Conservation (phyloP, 2,329 filamentous ascomycete genomes). For the Arthrobotrys pseudoclavata region DNA sequence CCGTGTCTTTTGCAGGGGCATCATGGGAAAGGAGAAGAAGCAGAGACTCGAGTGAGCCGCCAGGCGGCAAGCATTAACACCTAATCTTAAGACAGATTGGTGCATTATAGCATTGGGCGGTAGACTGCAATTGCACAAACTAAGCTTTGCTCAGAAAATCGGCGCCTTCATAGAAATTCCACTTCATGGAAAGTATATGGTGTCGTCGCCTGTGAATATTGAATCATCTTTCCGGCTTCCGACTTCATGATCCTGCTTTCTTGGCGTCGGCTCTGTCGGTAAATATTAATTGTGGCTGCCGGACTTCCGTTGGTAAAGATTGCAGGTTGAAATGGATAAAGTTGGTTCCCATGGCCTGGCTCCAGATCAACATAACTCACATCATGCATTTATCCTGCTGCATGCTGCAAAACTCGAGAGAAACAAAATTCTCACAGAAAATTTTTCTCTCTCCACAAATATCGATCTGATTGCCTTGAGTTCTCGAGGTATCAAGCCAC, state of each 20-base stretch:
- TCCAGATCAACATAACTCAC: slow-evolving; percentile 14
- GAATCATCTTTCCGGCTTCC: slow-evolving; percentile 2
- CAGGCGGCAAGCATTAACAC: slow-evolving; percentile 20
- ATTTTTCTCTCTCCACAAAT: slow-evolving; percentile 19
- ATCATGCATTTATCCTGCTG: slow-evolving; percentile 36
- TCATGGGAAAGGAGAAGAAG: neutral
- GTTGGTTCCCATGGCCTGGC: slow-evolving; percentile 27
- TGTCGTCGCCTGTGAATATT: slow-evolving; percentile 4
- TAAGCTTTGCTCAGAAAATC: slow-evolving; percentile 4
- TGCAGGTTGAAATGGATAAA: slow-evolving; percentile 44
- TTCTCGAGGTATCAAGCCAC: slow-evolving; percentile 31
- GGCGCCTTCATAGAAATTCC: slow-evolving; percentile 8
- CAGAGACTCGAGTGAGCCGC: slow-evolving; percentile 2
- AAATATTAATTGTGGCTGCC: slow-evolving; percentile 49
- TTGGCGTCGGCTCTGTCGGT: slow-evolving; percentile 42
- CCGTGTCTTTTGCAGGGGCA: slow-evolving; percentile 24
- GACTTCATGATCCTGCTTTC: neutral
- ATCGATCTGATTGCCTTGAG: slow-evolving; percentile 1
- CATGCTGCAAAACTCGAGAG: slow-evolving; percentile 4
- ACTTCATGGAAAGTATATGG: slow-evolving; percentile 3
- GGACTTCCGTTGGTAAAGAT: slow-evolving; percentile 35
- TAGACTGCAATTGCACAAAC: neutral
- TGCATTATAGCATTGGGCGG: slow-evolving; percentile 5
- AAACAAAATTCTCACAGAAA: slow-evolving; percentile 7
- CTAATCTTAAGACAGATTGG: slow-evolving; percentile 5